Conservation (phyloP, 225 moss, liverwort and hornwort genomes). For the Thuidium tamariscinum region DNA sequence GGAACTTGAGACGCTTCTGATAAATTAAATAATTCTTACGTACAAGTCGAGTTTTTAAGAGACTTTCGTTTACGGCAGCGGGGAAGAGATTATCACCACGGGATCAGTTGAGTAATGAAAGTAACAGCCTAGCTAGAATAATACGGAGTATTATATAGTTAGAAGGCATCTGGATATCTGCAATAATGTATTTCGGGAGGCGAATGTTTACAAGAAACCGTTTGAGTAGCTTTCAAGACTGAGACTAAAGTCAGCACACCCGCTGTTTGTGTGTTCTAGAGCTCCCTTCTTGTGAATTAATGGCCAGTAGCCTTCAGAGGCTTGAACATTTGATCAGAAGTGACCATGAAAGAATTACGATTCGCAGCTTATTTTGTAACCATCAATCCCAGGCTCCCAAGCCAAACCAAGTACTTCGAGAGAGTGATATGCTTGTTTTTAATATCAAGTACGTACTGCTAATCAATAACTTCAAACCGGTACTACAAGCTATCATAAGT, state of each 20-base stretch:
- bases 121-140: not conserved
- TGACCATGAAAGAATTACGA: not conserved
- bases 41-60: not conserved
- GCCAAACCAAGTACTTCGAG: not conserved
- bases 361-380: not conserved
- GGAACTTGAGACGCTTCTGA: not conserved
- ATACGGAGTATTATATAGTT: not conserved
- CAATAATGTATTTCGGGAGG: not conserved
- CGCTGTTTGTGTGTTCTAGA: not conserved
- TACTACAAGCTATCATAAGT: not conserved
- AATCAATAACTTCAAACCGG: not conserved
- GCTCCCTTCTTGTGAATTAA: not conserved
- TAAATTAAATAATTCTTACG: too few species aligned
- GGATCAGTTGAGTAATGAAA: not conserved
- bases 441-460: not conserved
- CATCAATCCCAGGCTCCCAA: not conserved
- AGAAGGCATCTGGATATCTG: not conserved
- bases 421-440: not conserved
- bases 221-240: not conserved
- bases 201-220: not conserved
- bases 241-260: not conserved
- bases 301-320: not conserved
- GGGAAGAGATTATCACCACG: not conserved
- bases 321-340: not conserved
- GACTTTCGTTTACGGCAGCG: not conserved